Percentiles rank a stretch among this genome's conserved stretches.
phyloP scores from a whole-genome alignment of 1,284 basidiomycete genomes.

The Anthracocystis walkeri region DNA sequence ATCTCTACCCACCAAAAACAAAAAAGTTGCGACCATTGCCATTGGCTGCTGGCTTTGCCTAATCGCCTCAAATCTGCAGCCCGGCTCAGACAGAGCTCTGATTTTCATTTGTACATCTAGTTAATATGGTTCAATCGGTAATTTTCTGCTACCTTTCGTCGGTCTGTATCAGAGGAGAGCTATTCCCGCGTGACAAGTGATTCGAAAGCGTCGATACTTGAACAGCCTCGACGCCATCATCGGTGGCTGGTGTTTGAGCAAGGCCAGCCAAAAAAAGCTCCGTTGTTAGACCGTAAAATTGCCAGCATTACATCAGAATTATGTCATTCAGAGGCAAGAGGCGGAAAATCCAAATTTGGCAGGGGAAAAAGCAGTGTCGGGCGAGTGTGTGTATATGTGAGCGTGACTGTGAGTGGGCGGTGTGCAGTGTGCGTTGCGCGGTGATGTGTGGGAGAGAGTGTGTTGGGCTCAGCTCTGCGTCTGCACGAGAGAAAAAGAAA shows the following conservation, averaged over 20 bases:
- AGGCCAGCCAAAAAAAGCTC: too few relatives aligned
- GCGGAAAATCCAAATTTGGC: neutral
- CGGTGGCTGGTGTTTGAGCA: too few relatives aligned
- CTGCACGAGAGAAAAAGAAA: neutral
- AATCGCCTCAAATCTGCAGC: neutral
- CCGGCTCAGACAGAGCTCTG: neutral
- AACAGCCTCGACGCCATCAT: too few relatives aligned
- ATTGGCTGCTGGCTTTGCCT: neutral
- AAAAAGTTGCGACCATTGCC: slow-evolving; percentile 3
- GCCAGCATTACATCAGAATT: neutral
- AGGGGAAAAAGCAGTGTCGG: slow-evolving; percentile 5
- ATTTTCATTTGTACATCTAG: slow-evolving; percentile 9
- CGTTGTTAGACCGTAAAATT: neutral
- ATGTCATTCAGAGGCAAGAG: neutral
- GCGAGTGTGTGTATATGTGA: slow-evolving; percentile 4
- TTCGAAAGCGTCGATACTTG: too few relatives aligned
- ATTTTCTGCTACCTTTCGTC: too few relatives aligned
- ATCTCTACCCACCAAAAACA: neutral
- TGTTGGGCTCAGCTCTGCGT: neutral
- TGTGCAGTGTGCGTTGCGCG: neutral
- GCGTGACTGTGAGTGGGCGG: neutral
- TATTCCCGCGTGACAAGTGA: too few relatives aligned
- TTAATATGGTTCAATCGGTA: neutral
- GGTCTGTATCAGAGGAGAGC: too few relatives aligned
- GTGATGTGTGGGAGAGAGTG: neutral